Conservation (phyloP, 371 early-diverging fungal genomes). For the Saksenaea oblongispora region DNA sequence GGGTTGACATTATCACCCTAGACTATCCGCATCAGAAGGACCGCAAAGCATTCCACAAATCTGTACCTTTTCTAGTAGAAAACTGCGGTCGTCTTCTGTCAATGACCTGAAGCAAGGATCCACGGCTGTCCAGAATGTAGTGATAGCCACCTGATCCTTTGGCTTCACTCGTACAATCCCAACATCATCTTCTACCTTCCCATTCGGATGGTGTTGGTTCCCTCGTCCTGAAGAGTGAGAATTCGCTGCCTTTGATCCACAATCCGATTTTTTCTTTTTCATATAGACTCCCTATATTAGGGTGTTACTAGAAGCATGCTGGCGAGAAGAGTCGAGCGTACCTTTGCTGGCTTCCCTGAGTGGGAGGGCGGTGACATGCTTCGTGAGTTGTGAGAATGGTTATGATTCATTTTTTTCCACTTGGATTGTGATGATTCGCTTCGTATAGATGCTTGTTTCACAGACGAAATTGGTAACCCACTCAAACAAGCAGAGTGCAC, state of each 20-base stretch:
- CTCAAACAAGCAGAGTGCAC: neutral
- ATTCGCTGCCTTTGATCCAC: neutral
- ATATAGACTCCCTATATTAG: neutral
- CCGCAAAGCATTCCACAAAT: neutral
- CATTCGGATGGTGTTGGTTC: neutral
- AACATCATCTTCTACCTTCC: conserved; percentile 13
- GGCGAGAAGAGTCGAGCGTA: neutral
- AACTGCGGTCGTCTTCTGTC: conserved; percentile 80
- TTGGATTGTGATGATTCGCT: conserved; percentile 1
- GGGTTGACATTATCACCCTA: conserved; percentile 64
- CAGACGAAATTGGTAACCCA: neutral
- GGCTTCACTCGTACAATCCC: conserved; percentile 51
- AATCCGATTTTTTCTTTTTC: neutral
- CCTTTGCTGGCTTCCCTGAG: neutral
- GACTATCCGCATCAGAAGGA: neutral
- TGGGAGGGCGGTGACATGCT: conserved; percentile 2
- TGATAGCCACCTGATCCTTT: conserved; percentile 78
- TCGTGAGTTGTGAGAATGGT: neutral
- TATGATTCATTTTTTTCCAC: conserved; percentile 10
- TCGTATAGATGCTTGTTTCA: neutral
- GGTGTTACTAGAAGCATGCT: neutral
- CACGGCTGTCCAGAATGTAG: conserved; percentile 76
- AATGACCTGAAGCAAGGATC: conserved; percentile 87
- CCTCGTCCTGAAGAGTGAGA: neutral
- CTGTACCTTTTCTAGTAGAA: conserved; percentile 58